Evolutionary conservation across 768 basidiomycete species (phyloP), one percentile per base, ranked within the genome.

Genomic region (Hygrocybe punicea): DNA sequence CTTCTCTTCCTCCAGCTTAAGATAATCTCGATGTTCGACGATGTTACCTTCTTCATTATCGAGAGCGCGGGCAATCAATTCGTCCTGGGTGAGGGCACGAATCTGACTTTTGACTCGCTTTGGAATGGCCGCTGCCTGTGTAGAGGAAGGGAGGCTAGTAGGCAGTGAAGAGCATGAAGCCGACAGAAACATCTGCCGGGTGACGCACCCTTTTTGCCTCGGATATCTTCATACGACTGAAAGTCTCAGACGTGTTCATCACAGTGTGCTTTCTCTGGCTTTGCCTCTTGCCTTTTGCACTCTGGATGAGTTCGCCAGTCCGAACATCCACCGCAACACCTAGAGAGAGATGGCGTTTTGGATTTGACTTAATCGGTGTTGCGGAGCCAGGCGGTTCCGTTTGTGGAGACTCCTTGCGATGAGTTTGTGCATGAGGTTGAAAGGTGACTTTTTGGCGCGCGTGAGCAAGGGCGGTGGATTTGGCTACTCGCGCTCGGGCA

Each of bases 31-130:
- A 60, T 94, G 89, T 47, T 91, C 85, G 5, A 78, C 77, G 19
- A 86, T 84, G 67, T 95, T 95, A 0, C 86, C 85, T 69, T 93
- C 92, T 69, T 94, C 93, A 52, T 85, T 91, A 63, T 93, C 89
- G 16, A 94, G 81, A 0, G 93, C 93, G 6, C 83, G 83, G 2
- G 84, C 84, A 56, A 95, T 87, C 7, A 94, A 80, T 63, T 94
- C 89, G n/a, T 82, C 87, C 64, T 95, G 93, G 0, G 91, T 91
- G 44, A 78, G 80, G 5, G 74, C 68, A 29, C 78, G 84, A 21
- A 73, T 76, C 53, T 76, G 77, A 2, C 70, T 68, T 64, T 84
- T 88, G 6, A 71, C 65, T 63, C 85, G 87, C 72, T 85, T 90
- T 1, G 86, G 82, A 9, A 75, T 60, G 35, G 77, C 74, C 0